phyloP scores from a whole-genome alignment of 2,329 filamentous ascomycete genomes.

The Fusarium tanahbumbuense region DNA sequence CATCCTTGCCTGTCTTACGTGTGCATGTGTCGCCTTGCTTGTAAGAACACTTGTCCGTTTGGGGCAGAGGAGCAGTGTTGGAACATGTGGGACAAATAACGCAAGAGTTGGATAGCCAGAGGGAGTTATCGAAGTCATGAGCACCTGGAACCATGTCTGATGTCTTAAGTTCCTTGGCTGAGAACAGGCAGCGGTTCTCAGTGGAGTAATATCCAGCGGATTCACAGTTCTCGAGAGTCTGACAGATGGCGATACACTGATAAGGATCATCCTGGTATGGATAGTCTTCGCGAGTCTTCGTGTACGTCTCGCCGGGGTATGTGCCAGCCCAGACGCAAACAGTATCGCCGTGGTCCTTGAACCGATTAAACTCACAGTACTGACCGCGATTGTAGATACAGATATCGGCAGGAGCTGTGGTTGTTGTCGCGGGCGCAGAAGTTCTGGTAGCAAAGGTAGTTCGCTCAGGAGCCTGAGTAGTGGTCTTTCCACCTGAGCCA shows the following conservation, averaged over 20 bases:
- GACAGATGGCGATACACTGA: slow-evolving; percentile 22
- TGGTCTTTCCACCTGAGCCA: not conserved
- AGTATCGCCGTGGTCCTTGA: slow-evolving; percentile 4
- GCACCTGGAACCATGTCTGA: not conserved
- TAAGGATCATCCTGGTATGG: slow-evolving; percentile 9
- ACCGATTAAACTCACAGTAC: slow-evolving; percentile 13
- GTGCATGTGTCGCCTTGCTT: not conserved
- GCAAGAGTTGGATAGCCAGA: slow-evolving; percentile 5
- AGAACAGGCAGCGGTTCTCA: slow-evolving; percentile 24
- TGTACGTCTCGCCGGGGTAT: slow-evolving; percentile 12
- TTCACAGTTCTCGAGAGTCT: slow-evolving; percentile 2
- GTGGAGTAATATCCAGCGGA: slow-evolving; percentile 7
- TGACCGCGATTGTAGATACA: slow-evolving; percentile 18
- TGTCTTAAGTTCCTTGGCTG: not conserved
- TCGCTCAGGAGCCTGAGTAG: not conserved
- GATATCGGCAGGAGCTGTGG: not conserved
- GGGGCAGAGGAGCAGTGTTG: not conserved
- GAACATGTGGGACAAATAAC: not conserved
- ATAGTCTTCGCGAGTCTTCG: not conserved
- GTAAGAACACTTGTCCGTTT: slow-evolving; percentile 1
- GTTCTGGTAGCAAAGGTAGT: not conserved
- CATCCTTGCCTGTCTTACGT: not conserved
- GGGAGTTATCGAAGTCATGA: not conserved
- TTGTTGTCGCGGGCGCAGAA: not conserved
- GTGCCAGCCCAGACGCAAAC: slow-evolving; percentile 7